Percentiles rank a stretch among this genome's conserved stretches.
Evolutionary conservation across 2,329 filamentous ascomycete genomes (phyloP).

Genomic region (Penicillium rolfsii): DNA sequence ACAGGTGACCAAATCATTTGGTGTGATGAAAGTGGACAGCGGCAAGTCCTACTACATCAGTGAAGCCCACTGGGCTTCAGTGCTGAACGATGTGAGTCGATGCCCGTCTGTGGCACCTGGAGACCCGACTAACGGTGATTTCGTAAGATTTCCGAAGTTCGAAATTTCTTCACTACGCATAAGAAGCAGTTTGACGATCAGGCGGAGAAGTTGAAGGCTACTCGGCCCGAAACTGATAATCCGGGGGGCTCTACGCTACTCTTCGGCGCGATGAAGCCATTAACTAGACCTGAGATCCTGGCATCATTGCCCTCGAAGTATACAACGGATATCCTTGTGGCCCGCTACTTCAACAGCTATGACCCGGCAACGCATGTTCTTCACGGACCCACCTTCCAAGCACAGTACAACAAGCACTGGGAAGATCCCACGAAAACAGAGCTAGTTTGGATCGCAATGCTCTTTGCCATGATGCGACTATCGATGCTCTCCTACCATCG

Average conservation of each 20-base stretch:
- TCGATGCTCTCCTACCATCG: conserved; percentile 65
- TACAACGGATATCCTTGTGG: conserved; percentile 80
- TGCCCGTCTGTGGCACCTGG: not conserved
- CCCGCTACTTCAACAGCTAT: conserved; percentile 86
- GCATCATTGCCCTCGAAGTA: conserved; percentile 78
- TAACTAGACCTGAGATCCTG: conserved; percentile 75
- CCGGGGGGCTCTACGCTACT: conserved; percentile 77
- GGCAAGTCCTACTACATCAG: conserved; percentile 79
- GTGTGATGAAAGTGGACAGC: conserved; percentile 81
- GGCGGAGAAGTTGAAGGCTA: conserved; percentile 72
- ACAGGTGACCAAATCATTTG: conserved; percentile 71
- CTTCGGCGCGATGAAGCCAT: conserved; percentile 70
- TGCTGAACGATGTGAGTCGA: conserved; percentile 66
- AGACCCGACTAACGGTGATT: not conserved
- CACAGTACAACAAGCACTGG: conserved; percentile 69
- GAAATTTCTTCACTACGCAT: conserved; percentile 82
- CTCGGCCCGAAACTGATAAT: conserved; percentile 58
- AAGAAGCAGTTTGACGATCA: conserved; percentile 88
- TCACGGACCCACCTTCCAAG: conserved; percentile 82
- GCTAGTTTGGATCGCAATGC: conserved; percentile 64
- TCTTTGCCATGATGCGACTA: conserved; percentile 67
- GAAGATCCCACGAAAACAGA: conserved; percentile 59
- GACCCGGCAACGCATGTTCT: conserved; percentile 70
- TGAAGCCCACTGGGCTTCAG: conserved; percentile 80
- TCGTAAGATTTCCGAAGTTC: conserved; percentile 80